A percentile compares a stretch with the other conserved stretches of the same genome.
These are phyloP conservation scores for Physcomitrellopsis africana DNA, from an alignment of 225 moss, liverwort and hornwort genomes.

Conservation along the genomic window DNA sequence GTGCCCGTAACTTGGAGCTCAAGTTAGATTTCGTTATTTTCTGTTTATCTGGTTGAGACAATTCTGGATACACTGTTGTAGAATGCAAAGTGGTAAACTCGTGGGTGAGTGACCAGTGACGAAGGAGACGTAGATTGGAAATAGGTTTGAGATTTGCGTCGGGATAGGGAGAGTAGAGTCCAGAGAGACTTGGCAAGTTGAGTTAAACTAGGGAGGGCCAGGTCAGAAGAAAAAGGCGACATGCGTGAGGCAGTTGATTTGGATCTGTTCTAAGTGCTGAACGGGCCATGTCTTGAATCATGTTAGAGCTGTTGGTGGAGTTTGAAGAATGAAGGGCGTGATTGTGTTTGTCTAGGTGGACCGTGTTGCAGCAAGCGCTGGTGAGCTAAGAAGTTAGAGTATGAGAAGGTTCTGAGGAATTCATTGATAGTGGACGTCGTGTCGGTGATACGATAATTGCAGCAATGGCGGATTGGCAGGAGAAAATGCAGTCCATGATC, in stretches of 20 bases:
- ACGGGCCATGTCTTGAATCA: not conserved
- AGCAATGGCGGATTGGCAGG: slow-evolving; percentile 95
- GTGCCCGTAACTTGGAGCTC: not conserved
- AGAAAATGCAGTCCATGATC: slow-evolving; percentile 77
- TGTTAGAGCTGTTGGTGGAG: slow-evolving; percentile 16
- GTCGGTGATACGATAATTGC: slow-evolving; percentile 19
- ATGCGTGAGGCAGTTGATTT: not conserved
- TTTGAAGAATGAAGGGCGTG: slow-evolving; percentile 1
- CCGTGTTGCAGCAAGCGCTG: not conserved
- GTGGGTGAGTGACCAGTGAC: not conserved
- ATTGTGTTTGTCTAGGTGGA: not conserved
- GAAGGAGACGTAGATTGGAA: not conserved
- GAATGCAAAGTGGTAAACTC: slow-evolving; percentile 2
- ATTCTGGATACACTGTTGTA: not conserved
- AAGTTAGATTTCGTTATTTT: not conserved
- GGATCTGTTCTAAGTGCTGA: not conserved
- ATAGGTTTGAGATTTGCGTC: slow-evolving; percentile 14
- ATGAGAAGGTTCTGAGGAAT: not conserved
- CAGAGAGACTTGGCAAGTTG: not conserved
- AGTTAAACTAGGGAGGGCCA: slow-evolving; percentile 22
- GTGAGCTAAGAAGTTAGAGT: not conserved
- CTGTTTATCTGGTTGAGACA: not conserved
- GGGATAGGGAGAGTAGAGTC: not conserved
- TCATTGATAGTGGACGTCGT: slow-evolving; percentile 4
- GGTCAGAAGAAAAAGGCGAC: not conserved